These are phyloP conservation scores for Gelatoporia subvermispora DNA, from an alignment of 768 basidiomycete species.

Conservation along the genomic window DNA sequence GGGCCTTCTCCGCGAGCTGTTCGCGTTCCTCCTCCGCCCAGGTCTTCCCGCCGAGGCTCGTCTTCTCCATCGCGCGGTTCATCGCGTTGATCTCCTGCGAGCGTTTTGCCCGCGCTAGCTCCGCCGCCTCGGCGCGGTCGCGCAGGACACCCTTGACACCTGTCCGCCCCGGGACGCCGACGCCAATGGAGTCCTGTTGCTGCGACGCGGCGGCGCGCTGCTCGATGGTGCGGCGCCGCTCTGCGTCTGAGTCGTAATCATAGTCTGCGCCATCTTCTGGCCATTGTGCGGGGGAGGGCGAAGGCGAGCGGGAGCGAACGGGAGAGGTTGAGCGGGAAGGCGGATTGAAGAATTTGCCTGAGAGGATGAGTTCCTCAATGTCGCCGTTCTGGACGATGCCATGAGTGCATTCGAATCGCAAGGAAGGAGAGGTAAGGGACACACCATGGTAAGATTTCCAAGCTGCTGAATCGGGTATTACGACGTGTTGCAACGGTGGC, in stretches of 20 bases:
- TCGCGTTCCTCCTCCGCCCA: constrained; percentile 74
- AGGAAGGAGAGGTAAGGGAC: too few relatives aligned
- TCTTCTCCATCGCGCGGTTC: constrained; percentile 57
- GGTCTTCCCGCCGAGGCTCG: constrained; percentile 61
- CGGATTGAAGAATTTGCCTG: constrained; percentile 67
- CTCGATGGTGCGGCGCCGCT: constrained; percentile 22
- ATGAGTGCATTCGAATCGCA: too few relatives aligned
- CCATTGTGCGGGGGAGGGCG: constrained; percentile 44
- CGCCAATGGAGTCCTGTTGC: constrained; percentile 63
- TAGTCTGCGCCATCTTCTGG: constrained; percentile 46
- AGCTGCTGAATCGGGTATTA: too few relatives aligned
- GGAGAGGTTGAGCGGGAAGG: constrained; percentile 57
- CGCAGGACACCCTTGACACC: constrained; percentile 88
- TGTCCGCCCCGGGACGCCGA: constrained; percentile 74
- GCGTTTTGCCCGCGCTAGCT: constrained; percentile 47
- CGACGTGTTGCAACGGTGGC: too few relatives aligned
- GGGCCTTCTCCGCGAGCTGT: constrained; percentile 39
- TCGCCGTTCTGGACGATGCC: constrained; percentile 35
- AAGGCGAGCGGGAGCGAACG: constrained; percentile 54
- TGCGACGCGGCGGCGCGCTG: constrained; percentile 16
- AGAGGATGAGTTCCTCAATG: constrained; percentile 70
- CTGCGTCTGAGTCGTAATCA: constrained; percentile 41
- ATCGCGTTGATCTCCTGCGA: constrained; percentile 48
- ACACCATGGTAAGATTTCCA: too few relatives aligned
- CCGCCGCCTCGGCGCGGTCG: constrained; percentile 67